Conservation (phyloP, 2,329 filamentous ascomycete genomes). For the Verticillium isaacii region DNA sequence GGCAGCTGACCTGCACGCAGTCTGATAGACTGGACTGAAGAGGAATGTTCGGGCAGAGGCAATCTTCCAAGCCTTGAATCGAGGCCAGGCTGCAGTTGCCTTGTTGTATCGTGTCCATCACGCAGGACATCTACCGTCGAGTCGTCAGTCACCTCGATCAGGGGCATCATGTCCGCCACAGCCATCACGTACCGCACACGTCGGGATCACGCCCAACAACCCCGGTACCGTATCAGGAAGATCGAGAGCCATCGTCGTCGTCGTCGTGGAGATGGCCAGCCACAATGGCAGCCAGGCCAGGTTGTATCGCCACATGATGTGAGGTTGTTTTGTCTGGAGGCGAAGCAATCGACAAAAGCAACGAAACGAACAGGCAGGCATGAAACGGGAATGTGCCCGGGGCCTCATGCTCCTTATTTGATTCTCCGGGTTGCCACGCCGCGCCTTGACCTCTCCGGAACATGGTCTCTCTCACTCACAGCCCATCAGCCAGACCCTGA, state of each 20-base stretch:
- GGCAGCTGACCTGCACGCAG: conserved; percentile 14
- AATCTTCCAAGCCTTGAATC: conserved; percentile 8
- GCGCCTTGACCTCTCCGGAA: neutral
- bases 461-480: neutral
- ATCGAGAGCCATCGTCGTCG: neutral
- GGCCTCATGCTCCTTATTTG: neutral
- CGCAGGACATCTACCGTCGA: conserved; percentile 7
- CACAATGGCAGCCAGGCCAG: neutral
- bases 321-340: neutral
- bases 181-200: neutral
- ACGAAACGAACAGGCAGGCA: neutral
- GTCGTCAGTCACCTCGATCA: neutral
- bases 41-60: conserved; percentile 11
- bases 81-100: conserved; percentile 12
- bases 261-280: neutral
- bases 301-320: neutral
- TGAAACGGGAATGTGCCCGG: neutral
- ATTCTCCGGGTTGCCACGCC: neutral
- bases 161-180: neutral
- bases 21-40: conserved; percentile 10
- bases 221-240: neutral
- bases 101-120: conserved; percentile 1
- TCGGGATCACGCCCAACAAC: neutral
- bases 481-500: neutral
- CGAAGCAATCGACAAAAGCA: neutral